Percentiles rank a stretch among this genome's conserved stretches.
Conservation (phyloP, 768 basidiomycete species). For the Pholiota conissans region DNA sequence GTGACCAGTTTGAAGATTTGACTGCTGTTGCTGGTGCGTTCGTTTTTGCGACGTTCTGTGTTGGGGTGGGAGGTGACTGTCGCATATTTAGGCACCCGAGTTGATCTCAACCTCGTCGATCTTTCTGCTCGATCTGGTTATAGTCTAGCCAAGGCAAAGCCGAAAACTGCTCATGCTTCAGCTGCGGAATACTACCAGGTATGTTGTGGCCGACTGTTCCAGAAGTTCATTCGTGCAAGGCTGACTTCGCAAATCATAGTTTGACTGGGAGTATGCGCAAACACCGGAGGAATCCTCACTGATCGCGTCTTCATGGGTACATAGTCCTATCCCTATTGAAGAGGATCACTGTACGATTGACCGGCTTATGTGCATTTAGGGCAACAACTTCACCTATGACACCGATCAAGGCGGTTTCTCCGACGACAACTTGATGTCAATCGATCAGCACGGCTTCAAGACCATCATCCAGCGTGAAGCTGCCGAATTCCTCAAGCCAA, state of each 20-base stretch:
- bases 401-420: conserved; percentile 58
- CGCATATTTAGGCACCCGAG: conserved; percentile 37
- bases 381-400: conserved; percentile 62
- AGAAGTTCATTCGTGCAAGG: too few species aligned
- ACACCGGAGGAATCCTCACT: conserved; percentile 64
- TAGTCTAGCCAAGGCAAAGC: conserved; percentile 45
- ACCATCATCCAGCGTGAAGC: conserved; percentile 59
- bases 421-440: conserved; percentile 47
- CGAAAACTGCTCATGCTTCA: conserved; percentile 42
- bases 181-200: conserved; percentile 62
- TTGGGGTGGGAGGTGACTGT: background rate
- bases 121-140: conserved; percentile 55
- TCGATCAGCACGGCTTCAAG: conserved; percentile 66
- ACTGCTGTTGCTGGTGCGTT: conserved; percentile 45
- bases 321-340: too few species aligned
- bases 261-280: conserved; percentile 55
- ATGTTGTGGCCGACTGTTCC: too few species aligned
- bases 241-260: conserved; percentile 21
- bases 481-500: conserved; percentile 45
- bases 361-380: conserved; percentile 30
- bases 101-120: conserved; percentile 51
- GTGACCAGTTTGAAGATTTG: conserved; percentile 38
- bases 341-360: background rate
- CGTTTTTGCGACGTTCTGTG: background rate
- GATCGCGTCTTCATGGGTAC: conserved; percentile 65